phyloP scores from a whole-genome alignment of 2,329 filamentous ascomycete species.

The Pyrenochaeta sp. region DNA sequence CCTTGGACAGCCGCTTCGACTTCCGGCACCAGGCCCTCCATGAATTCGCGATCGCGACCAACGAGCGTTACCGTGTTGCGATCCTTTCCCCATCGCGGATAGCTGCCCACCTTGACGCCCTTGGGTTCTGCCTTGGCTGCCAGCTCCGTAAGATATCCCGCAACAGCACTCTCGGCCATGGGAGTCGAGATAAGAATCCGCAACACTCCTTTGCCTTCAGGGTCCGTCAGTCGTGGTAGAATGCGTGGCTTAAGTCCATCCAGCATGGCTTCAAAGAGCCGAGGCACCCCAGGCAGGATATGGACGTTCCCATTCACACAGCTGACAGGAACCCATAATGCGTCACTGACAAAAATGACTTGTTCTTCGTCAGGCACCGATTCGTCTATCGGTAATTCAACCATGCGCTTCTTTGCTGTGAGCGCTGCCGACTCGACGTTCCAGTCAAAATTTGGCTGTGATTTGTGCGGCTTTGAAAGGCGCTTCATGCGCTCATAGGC shows the following conservation, averaged over 20 bases:
- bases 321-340: conserved; percentile 88
- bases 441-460: conserved; percentile 82
- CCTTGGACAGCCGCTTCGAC: conserved; percentile 81
- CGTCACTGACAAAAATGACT: conserved; percentile 78
- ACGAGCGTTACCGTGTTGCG: conserved; percentile 92
- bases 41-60: conserved; percentile 74
- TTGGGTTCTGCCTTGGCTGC: conserved; percentile 75
- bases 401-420: conserved; percentile 88
- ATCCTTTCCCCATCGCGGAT: conserved; percentile 89
- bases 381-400: conserved; percentile 81
- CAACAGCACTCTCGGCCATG: conserved; percentile 83
- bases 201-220: conserved; percentile 80
- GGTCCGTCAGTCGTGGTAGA: conserved; percentile 76
- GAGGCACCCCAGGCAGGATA: conserved; percentile 89
- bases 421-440: conserved; percentile 79
- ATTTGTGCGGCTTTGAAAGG: conserved; percentile 76
- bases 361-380: conserved; percentile 72
- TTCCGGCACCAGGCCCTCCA: conserved; percentile 81
- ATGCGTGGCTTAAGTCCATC: conserved; percentile 77
- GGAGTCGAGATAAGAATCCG: conserved; percentile 88
- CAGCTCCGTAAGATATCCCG: conserved; percentile 81
- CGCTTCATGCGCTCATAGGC: conserved; percentile 84
- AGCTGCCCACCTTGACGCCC: conserved; percentile 93
- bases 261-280: conserved; percentile 81
- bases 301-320: conserved; percentile 94